These are phyloP conservation scores for Teunomyces panamensis DNA, from an alignment of 805 yeast species.

Conservation along the genomic window DNA sequence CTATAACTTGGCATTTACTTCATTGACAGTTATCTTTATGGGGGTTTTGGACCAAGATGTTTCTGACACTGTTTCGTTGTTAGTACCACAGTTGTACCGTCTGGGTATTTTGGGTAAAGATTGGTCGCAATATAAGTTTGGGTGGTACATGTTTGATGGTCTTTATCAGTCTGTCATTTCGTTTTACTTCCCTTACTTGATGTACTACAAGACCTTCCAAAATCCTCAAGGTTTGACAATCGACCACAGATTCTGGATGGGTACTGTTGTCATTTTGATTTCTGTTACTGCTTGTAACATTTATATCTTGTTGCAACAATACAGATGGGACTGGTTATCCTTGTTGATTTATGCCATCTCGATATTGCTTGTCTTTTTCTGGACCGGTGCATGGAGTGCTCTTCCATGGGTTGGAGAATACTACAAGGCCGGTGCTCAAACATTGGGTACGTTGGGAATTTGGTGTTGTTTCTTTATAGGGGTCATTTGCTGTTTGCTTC, in stretches of 20 bases:
- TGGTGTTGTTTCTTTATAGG: slow-evolving; percentile 73
- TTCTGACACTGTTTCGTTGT: slow-evolving; percentile 59
- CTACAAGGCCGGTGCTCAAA: slow-evolving; percentile 62
- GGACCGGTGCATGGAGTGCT: slow-evolving; percentile 83
- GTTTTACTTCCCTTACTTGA: slow-evolving; percentile 69
- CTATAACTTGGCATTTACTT: slow-evolving; percentile 79
- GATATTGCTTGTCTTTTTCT: slow-evolving; percentile 57
- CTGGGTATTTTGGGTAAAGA: slow-evolving; percentile 71
- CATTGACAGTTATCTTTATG: slow-evolving; percentile 73
- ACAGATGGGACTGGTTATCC: slow-evolving; percentile 81
- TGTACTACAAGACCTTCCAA: slow-evolving; percentile 30
- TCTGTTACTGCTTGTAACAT: slow-evolving; percentile 66
- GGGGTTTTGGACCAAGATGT: slow-evolving; percentile 85
- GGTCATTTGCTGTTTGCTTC: slow-evolving; percentile 59
- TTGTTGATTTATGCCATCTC: slow-evolving; percentile 55
- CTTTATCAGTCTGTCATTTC: slow-evolving; percentile 69
- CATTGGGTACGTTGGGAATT: slow-evolving; percentile 58
- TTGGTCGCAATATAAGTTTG: slow-evolving; percentile 67
- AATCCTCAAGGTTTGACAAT: slow-evolving; percentile 53
- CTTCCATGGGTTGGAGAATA: slow-evolving; percentile 51
- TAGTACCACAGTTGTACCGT: slow-evolving; percentile 73
- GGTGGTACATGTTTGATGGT: slow-evolving; percentile 76
- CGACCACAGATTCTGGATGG: slow-evolving; percentile 74
- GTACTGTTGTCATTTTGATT: slow-evolving; percentile 63
- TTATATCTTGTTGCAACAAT: slow-evolving; percentile 64